Evolutionary conservation across 345 rosid genomes (phyloP).

Genomic region (Luvunga scandens): DNA sequence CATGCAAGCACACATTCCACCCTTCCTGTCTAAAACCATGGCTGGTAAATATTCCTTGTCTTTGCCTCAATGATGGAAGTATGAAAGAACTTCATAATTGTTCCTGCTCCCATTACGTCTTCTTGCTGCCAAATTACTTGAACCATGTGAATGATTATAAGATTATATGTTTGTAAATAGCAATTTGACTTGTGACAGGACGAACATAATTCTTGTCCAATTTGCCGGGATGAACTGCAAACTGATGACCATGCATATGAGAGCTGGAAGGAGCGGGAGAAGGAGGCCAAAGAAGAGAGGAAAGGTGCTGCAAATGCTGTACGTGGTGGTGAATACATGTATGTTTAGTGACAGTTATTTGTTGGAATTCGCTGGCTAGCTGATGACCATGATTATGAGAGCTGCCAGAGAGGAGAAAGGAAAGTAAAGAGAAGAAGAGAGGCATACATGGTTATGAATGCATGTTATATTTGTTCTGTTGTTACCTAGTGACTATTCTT

Average conservation of each 20-base stretch:
- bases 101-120: neutral
- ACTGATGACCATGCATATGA: conserved; percentile 93
- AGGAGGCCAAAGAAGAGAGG: conserved; percentile 86
- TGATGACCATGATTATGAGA: conserved; percentile 72
- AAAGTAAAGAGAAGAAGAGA: conserved; percentile 73
- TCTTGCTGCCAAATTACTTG: neutral
- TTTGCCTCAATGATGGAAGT: neutral
- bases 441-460: conserved; percentile 34
- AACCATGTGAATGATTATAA: neutral
- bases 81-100: neutral
- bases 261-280: conserved; percentile 90
- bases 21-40: conserved; percentile 98
- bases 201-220: conserved; percentile 95
- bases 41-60: conserved; percentile 60
- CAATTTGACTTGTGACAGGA: conserved; percentile 47
- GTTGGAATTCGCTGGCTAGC: conserved; percentile 26
- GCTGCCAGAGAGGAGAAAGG: conserved; percentile 72
- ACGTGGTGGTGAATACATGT: conserved; percentile 91
- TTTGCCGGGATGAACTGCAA: conserved; percentile 81
- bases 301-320: conserved; percentile 93
- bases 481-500: neutral
- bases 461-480: conserved; percentile 45
- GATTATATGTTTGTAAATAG: neutral
- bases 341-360: conserved; percentile 41
- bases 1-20: conserved; percentile 87